phyloP scores from a whole-genome alignment of 768 basidiomycete species.

The Candolleomyces eurysporus region DNA sequence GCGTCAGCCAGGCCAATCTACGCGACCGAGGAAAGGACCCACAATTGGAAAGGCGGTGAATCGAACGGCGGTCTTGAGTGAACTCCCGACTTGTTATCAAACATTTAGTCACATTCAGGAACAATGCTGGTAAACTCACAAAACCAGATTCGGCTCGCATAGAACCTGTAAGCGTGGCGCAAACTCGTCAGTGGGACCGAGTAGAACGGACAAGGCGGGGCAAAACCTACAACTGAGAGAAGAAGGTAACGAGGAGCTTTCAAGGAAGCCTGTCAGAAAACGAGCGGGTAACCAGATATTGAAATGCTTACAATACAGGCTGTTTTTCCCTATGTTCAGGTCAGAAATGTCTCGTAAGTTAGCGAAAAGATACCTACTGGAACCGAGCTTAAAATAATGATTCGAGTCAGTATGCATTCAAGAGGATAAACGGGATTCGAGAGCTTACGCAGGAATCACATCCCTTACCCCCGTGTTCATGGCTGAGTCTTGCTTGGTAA shows the following conservation, averaged over 20 bases:
- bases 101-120: neutral
- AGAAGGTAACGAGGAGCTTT: neutral
- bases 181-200: neutral
- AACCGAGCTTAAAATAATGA: neutral
- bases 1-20: neutral
- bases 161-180: neutral
- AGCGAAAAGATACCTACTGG: neutral
- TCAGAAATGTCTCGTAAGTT: too few relatives aligned
- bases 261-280: neutral
- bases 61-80: neutral
- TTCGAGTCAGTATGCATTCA: neutral
- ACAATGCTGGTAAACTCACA: neutral
- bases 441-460: neutral
- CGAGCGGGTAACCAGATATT: neutral
- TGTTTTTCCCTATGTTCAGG: neutral
- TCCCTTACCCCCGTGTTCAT: neutral
- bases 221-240: neutral
- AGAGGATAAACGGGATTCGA: neutral
- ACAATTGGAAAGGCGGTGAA: neutral
- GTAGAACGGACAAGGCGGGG: neutral
- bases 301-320: neutral
- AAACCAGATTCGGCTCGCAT: neutral
- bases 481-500: neutral
- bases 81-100: neutral
- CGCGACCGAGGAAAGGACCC: neutral